Conservation (phyloP, 1,284 basidiomycete species). For the Cryptococcus sp. region DNA sequence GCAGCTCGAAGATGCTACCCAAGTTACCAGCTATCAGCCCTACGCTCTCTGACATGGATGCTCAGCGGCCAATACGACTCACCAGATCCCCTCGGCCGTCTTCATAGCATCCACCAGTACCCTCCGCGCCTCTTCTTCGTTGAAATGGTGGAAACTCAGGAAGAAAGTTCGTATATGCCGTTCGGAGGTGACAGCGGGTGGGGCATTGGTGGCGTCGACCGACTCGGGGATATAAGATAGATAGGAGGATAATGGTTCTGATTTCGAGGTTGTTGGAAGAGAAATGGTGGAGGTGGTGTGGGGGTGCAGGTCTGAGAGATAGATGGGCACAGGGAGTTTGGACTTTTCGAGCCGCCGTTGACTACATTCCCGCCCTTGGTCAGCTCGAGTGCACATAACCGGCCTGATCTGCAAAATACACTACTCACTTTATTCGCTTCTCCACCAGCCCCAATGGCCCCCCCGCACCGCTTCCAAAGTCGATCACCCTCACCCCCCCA, state of each 20-base stretch:
- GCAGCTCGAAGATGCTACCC: slow-evolving; percentile 43
- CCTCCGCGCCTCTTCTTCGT: slow-evolving; percentile 29
- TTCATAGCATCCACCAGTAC: slow-evolving; percentile 41
- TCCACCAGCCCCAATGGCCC: slow-evolving; percentile 38
- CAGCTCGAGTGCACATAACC: background rate
- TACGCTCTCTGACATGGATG: background rate
- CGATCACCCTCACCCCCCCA: slow-evolving; percentile 26
- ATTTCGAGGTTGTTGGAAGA: background rate
- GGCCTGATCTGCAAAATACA: background rate
- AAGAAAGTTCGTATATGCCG: slow-evolving; percentile 41
- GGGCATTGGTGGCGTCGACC: slow-evolving; percentile 32
- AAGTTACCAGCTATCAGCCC: background rate
- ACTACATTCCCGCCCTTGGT: background rate
- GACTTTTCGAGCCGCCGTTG: slow-evolving; percentile 3
- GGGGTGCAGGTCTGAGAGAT: slow-evolving; percentile 31
- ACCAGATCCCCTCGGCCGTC: slow-evolving; percentile 38
- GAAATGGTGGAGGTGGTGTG: background rate
- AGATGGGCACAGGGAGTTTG: slow-evolving; percentile 15
- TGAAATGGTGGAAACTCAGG: slow-evolving; percentile 44
- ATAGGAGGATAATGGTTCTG: background rate
- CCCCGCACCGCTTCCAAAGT: slow-evolving; percentile 43
- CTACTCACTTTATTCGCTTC: slow-evolving; percentile 37
- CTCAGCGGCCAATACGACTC: slow-evolving; percentile 6
- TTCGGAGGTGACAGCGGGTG: slow-evolving; percentile 8
- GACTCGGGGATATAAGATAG: slow-evolving; percentile 30